Conservation (phyloP, 2,329 filamentous ascomycete genomes). For the Neoscytalidium dimidiatum region DNA sequence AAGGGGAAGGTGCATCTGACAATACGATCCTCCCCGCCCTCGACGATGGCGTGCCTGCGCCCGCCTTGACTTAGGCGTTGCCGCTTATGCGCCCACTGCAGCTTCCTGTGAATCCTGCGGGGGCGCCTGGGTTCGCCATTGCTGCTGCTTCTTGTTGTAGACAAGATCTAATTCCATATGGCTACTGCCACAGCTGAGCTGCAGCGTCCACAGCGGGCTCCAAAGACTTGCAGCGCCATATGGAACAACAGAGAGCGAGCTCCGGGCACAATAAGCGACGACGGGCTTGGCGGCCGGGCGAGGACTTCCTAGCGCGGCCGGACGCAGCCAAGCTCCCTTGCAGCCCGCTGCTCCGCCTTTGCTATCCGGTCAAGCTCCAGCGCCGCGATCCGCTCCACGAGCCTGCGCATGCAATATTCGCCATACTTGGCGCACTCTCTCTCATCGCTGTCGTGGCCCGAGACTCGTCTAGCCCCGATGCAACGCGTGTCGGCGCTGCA, state of each 20-base stretch:
- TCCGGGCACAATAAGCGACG: not conserved
- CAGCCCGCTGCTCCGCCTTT: not conserved
- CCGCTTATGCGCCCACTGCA: not conserved
- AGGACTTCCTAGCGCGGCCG: not conserved
- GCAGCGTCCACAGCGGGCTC: not conserved
- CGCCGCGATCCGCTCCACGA: not conserved
- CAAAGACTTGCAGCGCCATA: not conserved
- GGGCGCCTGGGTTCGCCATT: not conserved
- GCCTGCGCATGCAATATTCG: constrained; percentile 1
- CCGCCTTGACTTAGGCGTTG: not conserved
- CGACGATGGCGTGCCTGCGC: not conserved
- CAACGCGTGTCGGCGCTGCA: not conserved
- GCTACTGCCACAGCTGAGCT: not conserved
- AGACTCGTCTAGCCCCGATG: not conserved
- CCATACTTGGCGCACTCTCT: not conserved
- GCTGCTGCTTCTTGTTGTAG: not conserved
- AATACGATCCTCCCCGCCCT: constrained; percentile 3
- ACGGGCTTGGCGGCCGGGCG: not conserved
- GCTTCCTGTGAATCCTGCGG: constrained; percentile 4
- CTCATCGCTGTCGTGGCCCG: not conserved
- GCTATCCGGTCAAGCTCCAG: not conserved
- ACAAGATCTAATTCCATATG: too few species aligned
- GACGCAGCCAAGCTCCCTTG: not conserved
- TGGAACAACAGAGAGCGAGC: not conserved
- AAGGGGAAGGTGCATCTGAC: constrained; percentile 1